Base-by-base conservation (phyloP, 257 asterid genomes). In the Anisodus tanguticus region DNA sequence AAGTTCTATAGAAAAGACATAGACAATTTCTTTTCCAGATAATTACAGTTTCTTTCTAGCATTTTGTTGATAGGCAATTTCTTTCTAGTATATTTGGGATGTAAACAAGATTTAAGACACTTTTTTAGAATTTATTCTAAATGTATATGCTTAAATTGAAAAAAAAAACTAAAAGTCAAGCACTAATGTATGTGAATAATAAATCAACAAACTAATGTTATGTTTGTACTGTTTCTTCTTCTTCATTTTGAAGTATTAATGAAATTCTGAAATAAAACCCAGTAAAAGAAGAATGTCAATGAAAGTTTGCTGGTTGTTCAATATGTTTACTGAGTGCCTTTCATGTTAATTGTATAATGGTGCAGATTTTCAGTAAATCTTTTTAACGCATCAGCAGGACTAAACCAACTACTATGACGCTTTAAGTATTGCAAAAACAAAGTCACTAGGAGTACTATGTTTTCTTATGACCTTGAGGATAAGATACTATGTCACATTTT, bases 401-500 rank as follows among this genome's bases (percentile, higher is more conserved):
- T 31, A 31, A 31, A 31, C 35, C 35, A 16, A 51, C 41, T 72
- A 72, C 39, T 72, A 41, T n/a, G 80, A 72, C 59, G n/a, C 39
- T 22, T 47, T 4, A 9, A 8, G n/a, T 72, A 72, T n/a, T 72
- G 59, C 59, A 45, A 47, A 47, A 72, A 72, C 55, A 71, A 19
- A 45, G 41, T 72, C 80, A 11, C 26, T 72, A 72, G 55, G 51
- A 45, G 41, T 45, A 72, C 17, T 45, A 72, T 71, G 15, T 71
- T 71, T 16, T 71, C 17, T 71, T 71, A 19, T 49, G 62, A 74
- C 17, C 62, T 68, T 68, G 51, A 8, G 81, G 81, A 74, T 76
- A 76, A 76, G 22, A 51, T 51, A 22, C 4, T 76, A 12, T 51
- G 62, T 76, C n/a, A 13, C 45, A 74, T 74, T 43, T 71, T 71